A percentile compares a stretch with the other conserved stretches of the same genome.
phyloP scores from a whole-genome alignment of 352 stramenopile species.

The Phytophthora tubulina region DNA sequence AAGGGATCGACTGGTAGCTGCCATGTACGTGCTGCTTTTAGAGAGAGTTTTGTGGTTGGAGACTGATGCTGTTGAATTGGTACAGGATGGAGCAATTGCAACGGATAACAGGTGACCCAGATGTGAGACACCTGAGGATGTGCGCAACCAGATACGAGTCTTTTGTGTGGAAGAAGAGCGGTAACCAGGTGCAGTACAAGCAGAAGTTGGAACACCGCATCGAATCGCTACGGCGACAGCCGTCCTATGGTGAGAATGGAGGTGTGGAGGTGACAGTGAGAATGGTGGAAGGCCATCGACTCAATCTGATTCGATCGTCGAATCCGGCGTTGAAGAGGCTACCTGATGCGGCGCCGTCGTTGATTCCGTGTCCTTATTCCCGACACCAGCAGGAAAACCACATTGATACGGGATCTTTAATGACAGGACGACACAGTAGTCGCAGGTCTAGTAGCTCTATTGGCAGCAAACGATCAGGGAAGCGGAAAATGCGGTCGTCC shows the following conservation, averaged over 20 bases:
- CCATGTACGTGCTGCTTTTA: constrained; percentile 41
- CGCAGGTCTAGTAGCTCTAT: constrained; percentile 20
- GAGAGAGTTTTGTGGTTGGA: not conserved
- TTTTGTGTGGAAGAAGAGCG: constrained; percentile 77
- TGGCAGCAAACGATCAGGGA: constrained; percentile 38
- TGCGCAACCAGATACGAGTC: constrained; percentile 77
- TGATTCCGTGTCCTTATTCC: constrained; percentile 27
- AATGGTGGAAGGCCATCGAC: constrained; percentile 38
- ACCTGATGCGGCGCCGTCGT: constrained; percentile 7
- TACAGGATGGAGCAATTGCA: constrained; percentile 66
- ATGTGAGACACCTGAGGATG: constrained; percentile 63
- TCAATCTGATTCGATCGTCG: constrained; percentile 34
- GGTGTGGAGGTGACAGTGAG: constrained; percentile 30
- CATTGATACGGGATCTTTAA: constrained; percentile 6
- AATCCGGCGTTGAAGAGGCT: constrained; percentile 21
- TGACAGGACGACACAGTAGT: constrained; percentile 25
- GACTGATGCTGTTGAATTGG: constrained; percentile 11
- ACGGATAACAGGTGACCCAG: constrained; percentile 63
- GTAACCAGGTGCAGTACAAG: constrained; percentile 74
- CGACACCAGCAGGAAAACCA: constrained; percentile 17
- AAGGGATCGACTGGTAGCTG: constrained; percentile 42
- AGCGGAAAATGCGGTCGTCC: constrained; percentile 37
- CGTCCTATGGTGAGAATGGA: constrained; percentile 48
- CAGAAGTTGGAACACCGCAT: constrained; percentile 75
- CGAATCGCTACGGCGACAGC: constrained; percentile 66